Percentiles rank a stretch among this genome's conserved stretches.
Evolutionary conservation across 2,329 filamentous ascomycete genomes (phyloP).

Genomic region (Magnaporthiopsis poae): DNA sequence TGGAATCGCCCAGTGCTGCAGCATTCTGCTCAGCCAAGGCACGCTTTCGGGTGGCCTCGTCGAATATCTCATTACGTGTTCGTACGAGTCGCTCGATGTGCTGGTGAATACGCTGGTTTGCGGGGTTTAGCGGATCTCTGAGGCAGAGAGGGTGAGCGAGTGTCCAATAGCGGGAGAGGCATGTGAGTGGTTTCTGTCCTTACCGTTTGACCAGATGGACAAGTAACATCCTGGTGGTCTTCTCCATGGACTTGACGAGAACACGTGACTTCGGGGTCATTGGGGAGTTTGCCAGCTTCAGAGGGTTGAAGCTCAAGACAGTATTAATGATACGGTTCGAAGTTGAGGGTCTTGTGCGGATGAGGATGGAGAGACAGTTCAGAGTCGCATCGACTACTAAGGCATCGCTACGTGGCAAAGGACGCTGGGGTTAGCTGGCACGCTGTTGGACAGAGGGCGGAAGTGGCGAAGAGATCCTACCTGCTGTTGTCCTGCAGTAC

Average conservation of each 20-base stretch:
- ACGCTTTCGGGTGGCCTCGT: slow-evolving; percentile 71
- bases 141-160: background rate
- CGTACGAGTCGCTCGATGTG: slow-evolving; percentile 76
- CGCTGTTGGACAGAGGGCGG: background rate
- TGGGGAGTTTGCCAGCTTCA: slow-evolving; percentile 66
- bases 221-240: slow-evolving; percentile 75
- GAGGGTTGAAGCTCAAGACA: slow-evolving; percentile 81
- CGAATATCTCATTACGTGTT: slow-evolving; percentile 65
- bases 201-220: slow-evolving; percentile 74
- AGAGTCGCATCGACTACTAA: slow-evolving; percentile 82
- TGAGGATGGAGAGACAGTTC: slow-evolving; percentile 74
- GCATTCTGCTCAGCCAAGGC: slow-evolving; percentile 59
- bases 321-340: slow-evolving; percentile 77
- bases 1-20: slow-evolving; percentile 66
- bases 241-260: slow-evolving; percentile 85
- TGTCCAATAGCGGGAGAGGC: background rate
- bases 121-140: slow-evolving; percentile 71
- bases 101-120: slow-evolving; percentile 71
- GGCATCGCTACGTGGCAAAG: slow-evolving; percentile 55
- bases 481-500: slow-evolving; percentile 78
- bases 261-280: slow-evolving; percentile 73
- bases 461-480: slow-evolving; percentile 37
- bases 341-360: slow-evolving; percentile 70
- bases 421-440: background rate
- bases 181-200: slow-evolving; percentile 15